Conservation (phyloP, 768 basidiomycete species). For the Baorangia bicolor region DNA sequence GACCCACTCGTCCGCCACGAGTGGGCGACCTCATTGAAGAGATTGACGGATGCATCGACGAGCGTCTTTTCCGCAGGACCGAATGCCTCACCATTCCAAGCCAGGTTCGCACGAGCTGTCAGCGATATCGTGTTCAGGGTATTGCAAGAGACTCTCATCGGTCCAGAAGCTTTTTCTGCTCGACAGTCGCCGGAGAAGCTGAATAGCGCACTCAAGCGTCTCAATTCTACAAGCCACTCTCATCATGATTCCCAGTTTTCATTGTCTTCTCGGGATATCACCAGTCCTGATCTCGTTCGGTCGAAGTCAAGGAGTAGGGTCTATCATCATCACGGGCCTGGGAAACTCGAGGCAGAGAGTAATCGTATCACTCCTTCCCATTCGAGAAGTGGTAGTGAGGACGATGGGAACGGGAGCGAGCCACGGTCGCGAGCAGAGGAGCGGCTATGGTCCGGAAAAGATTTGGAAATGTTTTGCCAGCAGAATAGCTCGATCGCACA, state of each 20-base stretch:
- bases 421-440: slow-evolving; percentile 41
- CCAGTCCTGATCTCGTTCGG: slow-evolving; percentile 45
- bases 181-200: slow-evolving; percentile 29
- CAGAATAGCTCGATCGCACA: slow-evolving; percentile 87
- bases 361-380: slow-evolving; percentile 20
- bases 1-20: slow-evolving; percentile 73
- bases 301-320: slow-evolving; percentile 71
- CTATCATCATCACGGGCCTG: slow-evolving; percentile 62
- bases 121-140: slow-evolving; percentile 78
- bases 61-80: slow-evolving; percentile 25
- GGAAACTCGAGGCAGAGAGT: slow-evolving; percentile 61
- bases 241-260: slow-evolving; percentile 27
- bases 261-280: slow-evolving; percentile 22
- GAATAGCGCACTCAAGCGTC: slow-evolving; percentile 37
- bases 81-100: slow-evolving; percentile 37
- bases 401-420: slow-evolving; percentile 33
- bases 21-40: slow-evolving; percentile 68
- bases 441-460: slow-evolving; percentile 74
- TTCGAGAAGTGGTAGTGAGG: slow-evolving; percentile 31
- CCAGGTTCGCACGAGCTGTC: slow-evolving; percentile 59
- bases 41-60: slow-evolving; percentile 57
- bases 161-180: slow-evolving; percentile 27
- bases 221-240: slow-evolving; percentile 14
- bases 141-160: slow-evolving; percentile 80
- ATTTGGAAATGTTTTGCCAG: slow-evolving; percentile 78